Base-by-base conservation (phyloP, 352 stramenopile genomes). In the Phytophthora parvispora region DNA sequence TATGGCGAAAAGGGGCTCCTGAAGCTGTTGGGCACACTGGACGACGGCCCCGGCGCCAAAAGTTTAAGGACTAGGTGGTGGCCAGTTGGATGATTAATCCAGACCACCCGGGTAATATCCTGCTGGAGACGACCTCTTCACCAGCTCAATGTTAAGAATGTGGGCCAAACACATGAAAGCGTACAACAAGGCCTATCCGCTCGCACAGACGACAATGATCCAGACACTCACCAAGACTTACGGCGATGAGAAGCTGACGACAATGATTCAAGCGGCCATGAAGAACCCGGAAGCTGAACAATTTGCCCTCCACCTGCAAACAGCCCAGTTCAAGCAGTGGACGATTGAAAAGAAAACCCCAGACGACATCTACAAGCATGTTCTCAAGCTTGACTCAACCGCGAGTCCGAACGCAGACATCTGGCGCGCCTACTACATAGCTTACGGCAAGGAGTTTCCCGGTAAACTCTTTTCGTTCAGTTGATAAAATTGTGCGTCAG, bases 191-290 rank as follows among this genome's bases (percentile, higher is more conserved):
- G 15, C n/a, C 16, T 20, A 45, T 45, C 38, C 38, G 5, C 22
- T 45, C 38, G 38, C 16, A 18, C n/a, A 45, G 38, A 45, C 38
- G 6, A 45, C 38, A 7, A 45, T 72, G 24, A 62, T 67, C 42
- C 15, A 67, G 57, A 51, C 22, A 4, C 51, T 66, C 31, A 57
- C 51, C 15, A 66, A 67, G 29, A 67, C 28, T 40, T 71, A 71
- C 16, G 56, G 48, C 1, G 64, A 71, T 20, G 58, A 60, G 15
- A 59, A 62, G 12, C 13, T 73, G 8, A 45, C 58, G n/a, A 20
- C 20, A n/a, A 71, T 71, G 56, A 28, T 71, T 12, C 29, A 50
- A 18, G 48, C 40, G 7, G 54, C 47, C 4, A 50, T 18, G 28
- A 64, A 64, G 16, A 34, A 40, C 3, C 24, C 45, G 12, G 18